These are phyloP conservation scores for Cetraspora pellucida DNA, from an alignment of 192 early-diverging fungal species.

Conservation along the genomic window DNA sequence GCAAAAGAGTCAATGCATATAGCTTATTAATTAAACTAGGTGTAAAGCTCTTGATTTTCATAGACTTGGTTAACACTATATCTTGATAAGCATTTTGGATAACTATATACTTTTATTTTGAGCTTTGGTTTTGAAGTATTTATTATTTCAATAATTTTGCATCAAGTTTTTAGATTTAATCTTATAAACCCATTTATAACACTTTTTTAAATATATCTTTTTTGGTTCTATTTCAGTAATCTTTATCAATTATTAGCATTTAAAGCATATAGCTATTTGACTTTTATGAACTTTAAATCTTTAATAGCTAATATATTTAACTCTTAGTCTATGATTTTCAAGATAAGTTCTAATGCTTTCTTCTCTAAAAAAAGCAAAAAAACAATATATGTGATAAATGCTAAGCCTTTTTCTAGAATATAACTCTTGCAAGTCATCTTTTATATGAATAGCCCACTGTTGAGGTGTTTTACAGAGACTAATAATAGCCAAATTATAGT, in stretches of 20 bases:
- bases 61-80: no score
- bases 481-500: not conserved
- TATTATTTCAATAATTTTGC: not conserved
- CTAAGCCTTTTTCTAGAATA: not conserved
- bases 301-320: no score
- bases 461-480: not conserved
- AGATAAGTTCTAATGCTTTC: not conserved
- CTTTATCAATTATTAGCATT: no score
- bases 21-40: no score
- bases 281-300: no score
- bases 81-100: not conserved
- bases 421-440: not conserved
- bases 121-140: not conserved
- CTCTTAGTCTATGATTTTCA: no score
- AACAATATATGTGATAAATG: not conserved
- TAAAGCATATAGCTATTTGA: no score
- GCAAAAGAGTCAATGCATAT: no score
- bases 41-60: no score
- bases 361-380: not conserved
- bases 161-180: not conserved
- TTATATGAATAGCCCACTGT: not conserved
- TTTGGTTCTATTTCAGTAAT: no score
- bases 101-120: not conserved
- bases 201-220: no score
- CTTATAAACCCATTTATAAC: not conserved